phyloP scores from a whole-genome alignment of 2,329 filamentous ascomycete genomes.

The Phyllosticta paracitricarpa region DNA sequence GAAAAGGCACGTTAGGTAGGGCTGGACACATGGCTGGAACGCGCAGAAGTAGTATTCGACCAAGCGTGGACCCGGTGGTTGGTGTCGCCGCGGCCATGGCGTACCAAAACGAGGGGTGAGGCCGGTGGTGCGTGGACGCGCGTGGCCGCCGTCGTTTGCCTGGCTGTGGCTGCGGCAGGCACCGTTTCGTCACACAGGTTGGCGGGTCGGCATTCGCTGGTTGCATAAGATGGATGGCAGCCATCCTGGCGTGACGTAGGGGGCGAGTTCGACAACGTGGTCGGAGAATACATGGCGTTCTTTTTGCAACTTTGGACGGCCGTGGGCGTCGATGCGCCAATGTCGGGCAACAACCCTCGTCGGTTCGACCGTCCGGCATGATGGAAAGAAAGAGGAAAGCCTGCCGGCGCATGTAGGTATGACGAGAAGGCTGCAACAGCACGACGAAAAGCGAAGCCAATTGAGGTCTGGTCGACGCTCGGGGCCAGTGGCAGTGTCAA shows the following conservation, averaged over 20 bases:
- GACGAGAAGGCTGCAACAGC: slow-evolving; percentile 1
- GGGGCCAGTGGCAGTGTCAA: neutral
- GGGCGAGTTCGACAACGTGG: neutral
- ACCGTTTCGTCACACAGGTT: neutral
- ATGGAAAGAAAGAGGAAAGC: neutral
- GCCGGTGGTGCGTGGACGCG: neutral
- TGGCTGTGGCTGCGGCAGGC: neutral
- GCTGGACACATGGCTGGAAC: neutral
- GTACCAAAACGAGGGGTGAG: neutral
- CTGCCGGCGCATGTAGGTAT: slow-evolving; percentile 2
- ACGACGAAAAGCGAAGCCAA: slow-evolving; percentile 1
- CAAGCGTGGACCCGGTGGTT: neutral
- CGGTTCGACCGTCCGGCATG: neutral
- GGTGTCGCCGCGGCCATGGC: neutral
- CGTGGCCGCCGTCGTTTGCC: neutral
- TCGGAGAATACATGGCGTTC: neutral
- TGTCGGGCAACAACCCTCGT: neutral
- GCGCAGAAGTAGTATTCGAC: neutral
- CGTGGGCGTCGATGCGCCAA: neutral
- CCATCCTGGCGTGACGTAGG: neutral
- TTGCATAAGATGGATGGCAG: neutral
- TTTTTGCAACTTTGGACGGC: neutral
- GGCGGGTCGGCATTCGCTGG: neutral
- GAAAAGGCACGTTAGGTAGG: neutral
- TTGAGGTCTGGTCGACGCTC: neutral